Base-by-base conservation (phyloP, 2,329 filamentous ascomycete species). In the Alternaria arbusti region DNA sequence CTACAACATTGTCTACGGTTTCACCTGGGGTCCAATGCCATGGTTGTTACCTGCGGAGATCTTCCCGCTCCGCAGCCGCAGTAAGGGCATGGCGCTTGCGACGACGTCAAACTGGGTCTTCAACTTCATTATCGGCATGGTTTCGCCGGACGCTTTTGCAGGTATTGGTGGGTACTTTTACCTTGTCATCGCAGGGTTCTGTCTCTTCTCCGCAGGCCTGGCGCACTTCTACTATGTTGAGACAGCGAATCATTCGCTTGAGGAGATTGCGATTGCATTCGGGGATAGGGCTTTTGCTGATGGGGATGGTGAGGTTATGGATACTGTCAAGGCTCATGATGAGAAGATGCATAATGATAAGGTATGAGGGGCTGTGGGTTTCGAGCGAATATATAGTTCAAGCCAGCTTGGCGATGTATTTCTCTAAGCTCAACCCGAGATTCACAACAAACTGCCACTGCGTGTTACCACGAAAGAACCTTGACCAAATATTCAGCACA, bases 381-480 rank as follows among this genome's bases (percentile, higher is more conserved):
- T 12, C 13, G 30, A 25, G 8, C 11, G 9, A 11, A 40, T 12
- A 32, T 5, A 2, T 40, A 13, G 7, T 8, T 32, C 28, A 58
- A 23, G 22, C 25, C 13, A 56, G 54, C 15, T 32, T 57, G 12
- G 17, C 23, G 4, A 64, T 70, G 32, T 68, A 74, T 20, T 62
- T 68, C 54, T 82, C 79, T 17, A 84, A 57, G 30, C 82, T 82
- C 12, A 74, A 57, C 0, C 83, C 83, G 0, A 84, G 77, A 2
- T 83, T 80, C 15, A 84, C 84, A 44, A 84, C 83, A 56, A 85
- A 83, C 0, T 79, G 79, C 83, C 83, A 84, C 58, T 84, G 82
- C 0, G 82, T 83, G 22, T 85, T 84, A 6, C 82, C 82, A 36
- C 80, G 79, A 67, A 84, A 84, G 65, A 84, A 83, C 6, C 83